Base-by-base conservation (phyloP, 805 yeast species). In the Candida ascalaphidarum region DNA sequence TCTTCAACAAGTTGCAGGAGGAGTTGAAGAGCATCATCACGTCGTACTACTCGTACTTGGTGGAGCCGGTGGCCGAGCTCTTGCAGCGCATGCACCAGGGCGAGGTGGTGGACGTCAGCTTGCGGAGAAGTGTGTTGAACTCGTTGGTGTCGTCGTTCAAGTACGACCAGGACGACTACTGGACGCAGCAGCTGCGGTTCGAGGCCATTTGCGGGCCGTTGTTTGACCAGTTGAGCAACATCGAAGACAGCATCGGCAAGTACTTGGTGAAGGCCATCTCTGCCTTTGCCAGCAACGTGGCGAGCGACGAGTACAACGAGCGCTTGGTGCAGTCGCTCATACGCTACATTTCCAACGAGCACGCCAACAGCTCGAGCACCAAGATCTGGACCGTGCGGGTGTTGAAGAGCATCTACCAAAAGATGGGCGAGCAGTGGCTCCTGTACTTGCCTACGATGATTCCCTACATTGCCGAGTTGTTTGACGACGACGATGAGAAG, bases 351-450 rank as follows among this genome's bases (percentile, higher is more conserved):
- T 50, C 67, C 14, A 60, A 58, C 41, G 77, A 72, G 25, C 46
- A 40, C 21, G 44, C 36, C 13, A 61, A 82, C 29, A 59, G 79
- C 25, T 58, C 69, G 13, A 83, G 78, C 44, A 74, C 92, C 68
- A 78, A 77, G 61, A 71, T 78, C 26, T 81, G 95, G 89, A 76
- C 96, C 15, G 71, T 84, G 30, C 75, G 79, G 50, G 65, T 83
- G 2, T 68, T 92, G 51, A 84, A 83, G 54, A 65, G 76, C 15
- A 74, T 92, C 18, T 92, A 86, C 68, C 81, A 82, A 40, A 82
- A 82, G 62, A 80, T 86, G 44, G 96, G 97, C 31, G 97, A 92
- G 45, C 84, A 78, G 51, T 92, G 97, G 98, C 68, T 92, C 39
- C 64, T 80, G 19, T 68, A 82, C 62, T 66, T 92, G 43, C 98